Base-by-base conservation (phyloP, 1,284 basidiomycete species). In the Boletus albobrunnescens region DNA sequence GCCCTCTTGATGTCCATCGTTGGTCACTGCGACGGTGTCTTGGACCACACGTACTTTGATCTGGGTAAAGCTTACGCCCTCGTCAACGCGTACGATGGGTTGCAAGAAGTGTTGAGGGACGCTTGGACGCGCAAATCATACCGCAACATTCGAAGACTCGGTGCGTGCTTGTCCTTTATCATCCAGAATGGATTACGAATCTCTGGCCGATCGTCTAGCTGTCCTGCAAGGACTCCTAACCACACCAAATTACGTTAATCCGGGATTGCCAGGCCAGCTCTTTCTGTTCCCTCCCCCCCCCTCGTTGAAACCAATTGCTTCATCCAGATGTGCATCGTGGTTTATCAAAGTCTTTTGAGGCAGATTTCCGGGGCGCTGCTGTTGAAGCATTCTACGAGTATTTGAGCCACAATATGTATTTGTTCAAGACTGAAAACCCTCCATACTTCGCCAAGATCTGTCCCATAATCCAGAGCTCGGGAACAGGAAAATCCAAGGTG, bases 111-210 rank as follows among this genome's bases (percentile, higher is more conserved):
- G 24, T 35, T 28, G 4, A 14, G 16, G 11, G 43, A 28, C 12
- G 30, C 44, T 32, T 44, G 39, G 44, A 17, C 24, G 16, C 43
- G 13, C 10, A 44, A 44, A 20, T 24, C 43, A 12, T 44, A 23
- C n/a, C 22, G 10, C 22, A 6, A 41, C 6, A 26, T 32, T 26
- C 28, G 38, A 39, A n/a, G 16, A 4, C 27, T 44, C 2, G 30
- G 23, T 45, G 23, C 30, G 4, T 32, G 7, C 7, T 12, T n/a
- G 8, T n/a, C 14, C 1, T 19, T 22, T 12, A 8, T 40, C 8
- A 26, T 40, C 17, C 5, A 3, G 6, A n/a, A n/a, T n/a, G n/a
- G n/a, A n/a, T n/a, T 13, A 11, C 16, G 13, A 31, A 30, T 11
- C 7, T 26, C 13, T 26, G 12, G 6, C 12, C 26, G 2, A 43